Evolutionary conservation across 768 basidiomycete genomes (phyloP), one percentile per base, ranked within the genome.

Genomic region (Dendrothele bispora): DNA sequence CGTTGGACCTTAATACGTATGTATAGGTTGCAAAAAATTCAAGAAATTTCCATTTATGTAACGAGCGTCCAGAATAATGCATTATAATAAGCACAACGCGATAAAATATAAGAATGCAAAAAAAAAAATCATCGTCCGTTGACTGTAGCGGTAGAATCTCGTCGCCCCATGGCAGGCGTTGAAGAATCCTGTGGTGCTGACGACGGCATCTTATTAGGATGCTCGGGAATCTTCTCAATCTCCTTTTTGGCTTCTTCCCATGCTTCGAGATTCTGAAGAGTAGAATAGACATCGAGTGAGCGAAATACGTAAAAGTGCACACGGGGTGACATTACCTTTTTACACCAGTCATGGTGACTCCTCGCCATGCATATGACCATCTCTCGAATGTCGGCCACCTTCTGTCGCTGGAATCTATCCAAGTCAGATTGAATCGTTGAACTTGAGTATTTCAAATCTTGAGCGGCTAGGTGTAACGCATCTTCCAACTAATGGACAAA

Each of bases 371-470:
- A 82, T 51, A 98, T 90, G 30, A 87, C 72, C 94, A 99, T 94
- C 64, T 95, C 91, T 29, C 94, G 74, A 55, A 98, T 56, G 71
- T 99, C 97, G 6, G 93, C 92, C 3, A 99, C 97, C 64, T 99
- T 99, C 73, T 98, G 97, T 20, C 97, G 82, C 64, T 99, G 97
- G 69, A 99, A 99, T 41, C 97, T 82, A 69, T 99, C 97, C 54
- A 99, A 72, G 69, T 99, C 97, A 14, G 92, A 91, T 65, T 99
- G 97, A 44, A 99, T 94, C 18, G 95, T 98, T 36, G 87, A 89
- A 57, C 90, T 93, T 0, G 95, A 90, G 66, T 95, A 98, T 62
- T 98, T 95, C 37, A 99, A 77, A 67, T 99, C 97, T 60, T 92
- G 90, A 2, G 89, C 91, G 4, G 92, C 82, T 25, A 94, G 74